A percentile compares a stretch with the other conserved stretches of the same genome.
Evolutionary conservation across 148 eudicot species (phyloP).

Genomic region (Hydrangea macrophylla): DNA sequence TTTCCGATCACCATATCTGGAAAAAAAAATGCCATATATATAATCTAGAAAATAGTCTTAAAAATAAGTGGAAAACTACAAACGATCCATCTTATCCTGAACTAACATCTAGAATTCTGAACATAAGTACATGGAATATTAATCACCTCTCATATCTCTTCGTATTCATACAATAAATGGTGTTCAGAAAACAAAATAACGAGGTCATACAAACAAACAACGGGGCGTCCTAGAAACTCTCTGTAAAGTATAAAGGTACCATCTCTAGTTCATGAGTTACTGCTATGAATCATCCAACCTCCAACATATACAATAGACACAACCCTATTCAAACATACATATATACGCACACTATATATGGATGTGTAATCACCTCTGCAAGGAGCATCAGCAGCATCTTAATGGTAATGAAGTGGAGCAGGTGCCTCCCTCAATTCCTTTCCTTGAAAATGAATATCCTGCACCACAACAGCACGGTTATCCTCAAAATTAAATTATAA

Average conservation of each 20-base stretch:
- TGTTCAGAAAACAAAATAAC: neutral
- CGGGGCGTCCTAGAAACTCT: too few relatives aligned
- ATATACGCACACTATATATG: too few relatives aligned
- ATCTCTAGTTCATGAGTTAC: neutral
- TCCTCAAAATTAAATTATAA: too few relatives aligned
- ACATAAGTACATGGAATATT: neutral
- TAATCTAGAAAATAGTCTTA: too few relatives aligned
- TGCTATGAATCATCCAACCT: neutral
- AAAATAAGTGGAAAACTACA: too few relatives aligned
- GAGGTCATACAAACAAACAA: too few relatives aligned
- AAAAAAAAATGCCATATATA: too few relatives aligned
- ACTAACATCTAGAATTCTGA: neutral
- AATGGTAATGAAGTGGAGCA: slow-evolving; percentile 82
- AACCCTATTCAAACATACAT: neutral
- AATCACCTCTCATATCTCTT: neutral
- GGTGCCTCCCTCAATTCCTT: slow-evolving; percentile 65
- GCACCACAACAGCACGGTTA: slow-evolving; percentile 19
- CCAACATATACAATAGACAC: neutral
- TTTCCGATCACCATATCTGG: too few relatives aligned
- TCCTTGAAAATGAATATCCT: slow-evolving; percentile 82
- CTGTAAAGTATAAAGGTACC: neutral
- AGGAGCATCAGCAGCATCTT: slow-evolving; percentile 7
- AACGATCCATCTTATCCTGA: too few relatives aligned
- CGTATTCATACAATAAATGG: neutral
- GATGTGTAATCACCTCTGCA: neutral